Evolutionary conservation across 768 basidiomycete species (phyloP), one percentile per base, ranked within the genome.

Genomic region (Phaeolepiota aurea): DNA sequence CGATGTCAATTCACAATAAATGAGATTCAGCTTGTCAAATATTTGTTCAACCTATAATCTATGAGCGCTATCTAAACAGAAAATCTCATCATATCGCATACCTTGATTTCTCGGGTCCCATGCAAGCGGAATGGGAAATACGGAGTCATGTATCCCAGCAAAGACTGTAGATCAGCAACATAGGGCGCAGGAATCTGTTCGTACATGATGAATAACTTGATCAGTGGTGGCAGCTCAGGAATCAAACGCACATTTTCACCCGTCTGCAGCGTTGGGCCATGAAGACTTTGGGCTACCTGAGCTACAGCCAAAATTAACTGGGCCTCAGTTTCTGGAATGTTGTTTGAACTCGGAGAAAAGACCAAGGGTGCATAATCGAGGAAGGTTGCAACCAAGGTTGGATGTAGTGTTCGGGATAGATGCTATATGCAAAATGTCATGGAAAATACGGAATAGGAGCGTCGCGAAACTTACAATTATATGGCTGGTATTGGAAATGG

Each of bases 351-450:
- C 0, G 87, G 83, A 3, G 80, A 72, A 60, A 94, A 93, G 1
- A 85, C 86, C 11, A 74, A 55, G 1, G 93, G 88, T 3, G 89
- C 88, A 48, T 78, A 77, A 56, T 98, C 93, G 15, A 98, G 74
- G 60, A 90, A 88, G 1, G 86, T 81, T 15, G 89, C 81, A 2
- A 90, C 64, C 9, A 97, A 65, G 7, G 81, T 80, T 2, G 89
- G 71, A 50, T 91, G 77, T n/a, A 98, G 60, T 11, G 80, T 74
- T 39, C 73, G 71, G 42, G 84, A 77, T 19, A 96, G 65, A 56
- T 73, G 75, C 85, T 87, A 47, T n/a, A n/a, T n/a, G n/a, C n/a
- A n/a, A n/a, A n/a, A n/a, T n/a, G n/a, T n/a, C n/a, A n/a, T n/a
- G n/a, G n/a, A n/a, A n/a, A n/a, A n/a, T n/a, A 28, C 25, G n/a